These are phyloP conservation scores for Nicotiana noctiflora DNA, from an alignment of 257 asterid species.

Conservation along the genomic window DNA sequence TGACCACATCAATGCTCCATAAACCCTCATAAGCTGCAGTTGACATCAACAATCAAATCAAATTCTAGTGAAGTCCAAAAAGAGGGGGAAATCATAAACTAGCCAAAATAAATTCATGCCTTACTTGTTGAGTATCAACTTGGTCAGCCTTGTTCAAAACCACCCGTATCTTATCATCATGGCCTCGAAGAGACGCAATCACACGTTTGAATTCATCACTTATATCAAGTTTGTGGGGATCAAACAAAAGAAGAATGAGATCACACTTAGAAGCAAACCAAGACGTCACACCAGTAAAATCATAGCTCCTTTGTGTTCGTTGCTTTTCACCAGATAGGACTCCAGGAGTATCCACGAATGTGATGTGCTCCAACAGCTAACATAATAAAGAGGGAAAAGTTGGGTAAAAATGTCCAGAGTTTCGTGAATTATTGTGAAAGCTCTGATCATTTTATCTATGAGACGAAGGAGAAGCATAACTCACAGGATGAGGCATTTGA, in stretches of 20 bases:
- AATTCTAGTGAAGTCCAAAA: not conserved
- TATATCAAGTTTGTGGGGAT: constrained; percentile 55
- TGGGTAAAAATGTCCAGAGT: not conserved
- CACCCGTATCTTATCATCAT: constrained; percentile 94
- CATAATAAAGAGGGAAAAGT: not conserved
- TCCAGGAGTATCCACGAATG: constrained; percentile 71
- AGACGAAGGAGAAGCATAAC: constrained; percentile 3
- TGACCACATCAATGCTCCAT: constrained; percentile 99
- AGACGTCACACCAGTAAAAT: constrained; percentile 50
- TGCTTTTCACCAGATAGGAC: constrained; percentile 67
- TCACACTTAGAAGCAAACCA: constrained; percentile 55
- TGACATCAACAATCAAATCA: constrained; percentile 5
- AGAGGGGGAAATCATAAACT: not conserved
- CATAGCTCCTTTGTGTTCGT: constrained; percentile 46
- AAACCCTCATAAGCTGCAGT: constrained; percentile 91
- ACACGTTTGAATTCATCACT: constrained; percentile 94
- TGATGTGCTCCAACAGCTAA: constrained; percentile 41
- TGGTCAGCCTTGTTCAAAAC: constrained; percentile 68
- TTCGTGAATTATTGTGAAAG: not conserved
- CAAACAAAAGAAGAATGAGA: constrained; percentile 46
- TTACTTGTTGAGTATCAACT: constrained; percentile 52
- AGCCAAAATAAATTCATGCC: not conserved
- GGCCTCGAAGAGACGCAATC: constrained; percentile 85
- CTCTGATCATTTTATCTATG: not conserved
- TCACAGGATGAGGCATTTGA: constrained; percentile 51